These are phyloP conservation scores for Boletus coccyginus DNA, from an alignment of 768 basidiomycete genomes.

Conservation along the genomic window DNA sequence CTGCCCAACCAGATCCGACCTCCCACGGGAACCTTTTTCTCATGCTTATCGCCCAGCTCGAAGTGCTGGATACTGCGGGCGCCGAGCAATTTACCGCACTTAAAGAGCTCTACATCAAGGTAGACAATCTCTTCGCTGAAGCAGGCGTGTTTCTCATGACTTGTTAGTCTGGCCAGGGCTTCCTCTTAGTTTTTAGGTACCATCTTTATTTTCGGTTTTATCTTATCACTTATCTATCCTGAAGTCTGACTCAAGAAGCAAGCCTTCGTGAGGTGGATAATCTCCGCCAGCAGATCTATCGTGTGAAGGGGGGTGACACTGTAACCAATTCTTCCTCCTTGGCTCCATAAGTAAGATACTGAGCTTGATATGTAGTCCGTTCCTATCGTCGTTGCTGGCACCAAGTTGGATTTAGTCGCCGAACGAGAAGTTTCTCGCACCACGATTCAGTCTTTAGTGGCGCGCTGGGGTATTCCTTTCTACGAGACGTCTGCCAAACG, in stretches of 20 bases:
- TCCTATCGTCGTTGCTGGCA: slow-evolving; percentile 85
- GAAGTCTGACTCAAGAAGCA: slow-evolving; percentile 77
- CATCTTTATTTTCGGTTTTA: neutral
- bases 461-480: slow-evolving; percentile 68
- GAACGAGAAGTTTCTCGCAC: slow-evolving; percentile 74
- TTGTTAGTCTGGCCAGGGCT: slow-evolving; percentile 64
- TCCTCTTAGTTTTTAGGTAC: slow-evolving; percentile 81
- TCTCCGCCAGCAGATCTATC: slow-evolving; percentile 77
- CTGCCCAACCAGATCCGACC: slow-evolving; percentile 1
- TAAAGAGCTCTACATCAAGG: slow-evolving; percentile 82
- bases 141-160: neutral
- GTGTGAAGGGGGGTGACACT: slow-evolving; percentile 69
- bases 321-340: slow-evolving; percentile 35
- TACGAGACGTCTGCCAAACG: slow-evolving; percentile 89
- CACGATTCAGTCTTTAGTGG: slow-evolving; percentile 62
- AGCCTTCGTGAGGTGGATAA: slow-evolving; percentile 77
- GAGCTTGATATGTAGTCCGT: slow-evolving; percentile 41
- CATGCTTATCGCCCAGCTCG: slow-evolving; percentile 48
- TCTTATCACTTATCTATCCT: neutral
- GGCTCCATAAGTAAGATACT: neutral
- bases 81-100: slow-evolving; percentile 83
- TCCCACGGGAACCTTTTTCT: slow-evolving; percentile 9
- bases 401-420: slow-evolving; percentile 75
- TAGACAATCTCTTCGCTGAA: slow-evolving; percentile 20
- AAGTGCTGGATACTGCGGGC: slow-evolving; percentile 81